These are phyloP conservation scores for Chytriomyces hyalinus DNA, from an alignment of 192 early-diverging fungal genomes.

Conservation along the genomic window DNA sequence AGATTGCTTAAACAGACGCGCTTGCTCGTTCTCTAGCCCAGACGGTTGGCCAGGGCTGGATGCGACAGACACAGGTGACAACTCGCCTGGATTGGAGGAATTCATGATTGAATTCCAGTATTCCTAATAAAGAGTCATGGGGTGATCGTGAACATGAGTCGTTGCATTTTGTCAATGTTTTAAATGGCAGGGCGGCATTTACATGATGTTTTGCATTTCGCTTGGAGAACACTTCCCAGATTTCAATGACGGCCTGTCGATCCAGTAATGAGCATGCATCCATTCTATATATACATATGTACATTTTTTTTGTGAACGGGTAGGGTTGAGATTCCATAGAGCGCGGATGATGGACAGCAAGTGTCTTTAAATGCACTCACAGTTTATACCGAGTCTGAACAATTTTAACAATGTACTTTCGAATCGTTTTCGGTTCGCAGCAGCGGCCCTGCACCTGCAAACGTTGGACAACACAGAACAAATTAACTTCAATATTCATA, in stretches of 20 bases:
- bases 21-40: background rate
- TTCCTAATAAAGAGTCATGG: background rate
- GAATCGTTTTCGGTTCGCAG: constrained; percentile 1
- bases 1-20: background rate
- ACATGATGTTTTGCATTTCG: background rate
- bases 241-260: background rate
- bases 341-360: background rate
- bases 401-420: background rate
- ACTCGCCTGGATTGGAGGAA: background rate
- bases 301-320: background rate
- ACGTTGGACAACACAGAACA: no score
- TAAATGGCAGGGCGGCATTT: no score
- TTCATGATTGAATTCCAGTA: background rate
- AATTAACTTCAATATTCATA: no score
- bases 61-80: background rate
- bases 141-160: no score
- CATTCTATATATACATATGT: background rate
- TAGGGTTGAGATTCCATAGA: background rate
- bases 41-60: background rate
- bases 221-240: constrained; percentile 10
- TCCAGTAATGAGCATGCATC: constrained; percentile 4
- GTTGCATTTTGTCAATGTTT: no score
- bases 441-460: constrained; percentile 1
- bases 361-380: background rate
- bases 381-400: background rate